These are phyloP conservation scores for Cocos nucifera DNA, from an alignment of 176 grass and related monocot species.

Conservation along the genomic window DNA sequence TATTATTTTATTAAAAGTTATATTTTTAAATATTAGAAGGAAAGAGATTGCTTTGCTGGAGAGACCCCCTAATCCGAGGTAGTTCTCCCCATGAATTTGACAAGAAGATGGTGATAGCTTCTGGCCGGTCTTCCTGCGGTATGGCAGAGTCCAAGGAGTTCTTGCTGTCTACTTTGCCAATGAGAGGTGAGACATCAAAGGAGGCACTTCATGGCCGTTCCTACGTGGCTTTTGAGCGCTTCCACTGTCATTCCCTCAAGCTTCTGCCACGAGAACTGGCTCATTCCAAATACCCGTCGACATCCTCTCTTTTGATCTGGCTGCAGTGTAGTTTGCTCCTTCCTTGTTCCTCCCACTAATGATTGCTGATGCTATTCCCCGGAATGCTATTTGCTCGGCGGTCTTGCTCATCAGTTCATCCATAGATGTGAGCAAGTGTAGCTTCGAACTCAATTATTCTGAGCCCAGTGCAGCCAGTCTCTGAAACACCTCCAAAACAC, in stretches of 20 bases:
- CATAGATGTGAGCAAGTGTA: constrained; percentile 31
- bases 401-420: constrained; percentile 85
- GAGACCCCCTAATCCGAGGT: too few relatives aligned
- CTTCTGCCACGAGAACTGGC: constrained; percentile 59
- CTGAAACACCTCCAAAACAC: constrained; percentile 62
- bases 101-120: neutral
- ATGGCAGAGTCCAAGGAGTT: constrained; percentile 44
- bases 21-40: too few relatives aligned
- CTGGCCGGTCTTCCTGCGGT: constrained; percentile 50
- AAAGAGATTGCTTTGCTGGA: too few relatives aligned
- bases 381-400: constrained; percentile 9
- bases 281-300: constrained; percentile 61
- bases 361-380: too few relatives aligned
- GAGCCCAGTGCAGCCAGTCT: constrained; percentile 31
- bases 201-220: constrained; percentile 52
- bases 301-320: constrained; percentile 37
- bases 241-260: constrained; percentile 63
- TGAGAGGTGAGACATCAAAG: constrained; percentile 42
- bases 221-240: constrained; percentile 33
- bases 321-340: constrained; percentile 45
- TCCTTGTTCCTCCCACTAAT: constrained; percentile 21
- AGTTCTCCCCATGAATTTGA: too few relatives aligned
- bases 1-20: too few relatives aligned
- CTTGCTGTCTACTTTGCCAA: constrained; percentile 4
- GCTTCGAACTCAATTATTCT: constrained; percentile 30